phyloP scores from a whole-genome alignment of 352 stramenopile genomes.

The Elongisporangium senticosum region DNA sequence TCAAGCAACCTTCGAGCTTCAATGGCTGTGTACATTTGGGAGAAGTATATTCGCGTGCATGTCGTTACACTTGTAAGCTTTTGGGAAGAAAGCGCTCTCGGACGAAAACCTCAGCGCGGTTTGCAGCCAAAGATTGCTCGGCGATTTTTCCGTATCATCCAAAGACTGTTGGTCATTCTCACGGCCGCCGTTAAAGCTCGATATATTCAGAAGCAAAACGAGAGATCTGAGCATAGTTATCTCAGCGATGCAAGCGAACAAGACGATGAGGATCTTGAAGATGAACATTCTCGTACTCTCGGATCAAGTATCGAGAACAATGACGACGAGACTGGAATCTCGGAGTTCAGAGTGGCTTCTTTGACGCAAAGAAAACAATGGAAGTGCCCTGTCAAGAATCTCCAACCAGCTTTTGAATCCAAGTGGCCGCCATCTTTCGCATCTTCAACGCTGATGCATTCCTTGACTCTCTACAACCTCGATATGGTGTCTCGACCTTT shows the following conservation, averaged over 20 bases:
- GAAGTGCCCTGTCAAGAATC: conserved; percentile 38
- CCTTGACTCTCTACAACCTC: conserved; percentile 33
- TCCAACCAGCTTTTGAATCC: conserved; percentile 33
- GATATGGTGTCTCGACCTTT: conserved; percentile 28
- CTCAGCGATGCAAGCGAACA: conserved; percentile 7
- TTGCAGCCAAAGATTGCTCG: conserved; percentile 71
- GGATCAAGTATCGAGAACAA: conserved; percentile 5
- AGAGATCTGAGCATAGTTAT: background rate
- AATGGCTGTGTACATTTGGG: conserved; percentile 73
- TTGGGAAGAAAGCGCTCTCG: conserved; percentile 73
- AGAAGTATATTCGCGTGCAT: conserved; percentile 75
- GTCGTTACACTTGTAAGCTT: conserved; percentile 77
- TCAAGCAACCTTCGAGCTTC: conserved; percentile 37
- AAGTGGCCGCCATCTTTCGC: conserved; percentile 58
- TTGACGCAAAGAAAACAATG: conserved; percentile 43
- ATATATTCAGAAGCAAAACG: conserved; percentile 5
- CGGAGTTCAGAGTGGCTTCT: conserved; percentile 33
- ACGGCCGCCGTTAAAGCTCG: conserved; percentile 20
- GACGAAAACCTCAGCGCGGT: conserved; percentile 56
- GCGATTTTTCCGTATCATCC: conserved; percentile 76
- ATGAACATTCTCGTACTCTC: background rate
- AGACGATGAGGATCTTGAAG: conserved; percentile 15
- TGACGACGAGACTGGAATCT: conserved; percentile 12
- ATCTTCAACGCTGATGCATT: conserved; percentile 41
- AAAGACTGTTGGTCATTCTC: conserved; percentile 46